Evolutionary conservation across 257 asterid genomes (phyloP), one percentile per base, ranked within the genome.

Genomic region (Petrea volubilis): DNA sequence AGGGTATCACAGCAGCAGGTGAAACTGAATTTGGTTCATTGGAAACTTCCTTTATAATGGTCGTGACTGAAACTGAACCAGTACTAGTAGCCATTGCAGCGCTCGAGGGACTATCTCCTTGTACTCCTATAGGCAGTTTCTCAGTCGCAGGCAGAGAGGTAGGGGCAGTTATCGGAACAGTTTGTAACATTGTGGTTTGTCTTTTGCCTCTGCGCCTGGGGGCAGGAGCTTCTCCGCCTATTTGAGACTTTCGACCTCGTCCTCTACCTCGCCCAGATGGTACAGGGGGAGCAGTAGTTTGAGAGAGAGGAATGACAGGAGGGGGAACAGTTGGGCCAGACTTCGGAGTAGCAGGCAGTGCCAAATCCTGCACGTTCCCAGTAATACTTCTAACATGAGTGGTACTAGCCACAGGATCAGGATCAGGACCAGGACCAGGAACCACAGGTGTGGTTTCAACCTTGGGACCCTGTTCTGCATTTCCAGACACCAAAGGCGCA

Each of bases 151-250:
- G 25, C 74, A 20, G 83, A 25, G 10, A 70, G 64, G n/a, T n/a
- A 17, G 79, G 71, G 20, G 72, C 71, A 61, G 77, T 25, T 46
- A 79, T 40, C 14, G 83, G 81, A 77, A 73, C 81, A 56, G 71
- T 73, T 74, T 83, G 87, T 60, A 58, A 36, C 36, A 72, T 58
- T 21, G 60, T 18, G 40, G 71, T 67, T 78, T 83, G 93, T 74
- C 78, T 90, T 81, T 84, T 94, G 33, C 96, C 97, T 49, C 94
- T 78, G 67, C 89, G 93, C 76, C 91, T 80, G 57, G 92, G 82
- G 69, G 82, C 84, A 74, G 94, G 85, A 53, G 86, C 79, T 80
- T 91, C 98, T 78, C 87, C 95, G 12, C 75, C 87, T 69, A 74
- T 68, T 67, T 78, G 87, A 73, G 84, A 55, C 68, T 86, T 89